These are phyloP conservation scores for Tylopilus balloui DNA, from an alignment of 768 basidiomycete species.

Conservation along the genomic window DNA sequence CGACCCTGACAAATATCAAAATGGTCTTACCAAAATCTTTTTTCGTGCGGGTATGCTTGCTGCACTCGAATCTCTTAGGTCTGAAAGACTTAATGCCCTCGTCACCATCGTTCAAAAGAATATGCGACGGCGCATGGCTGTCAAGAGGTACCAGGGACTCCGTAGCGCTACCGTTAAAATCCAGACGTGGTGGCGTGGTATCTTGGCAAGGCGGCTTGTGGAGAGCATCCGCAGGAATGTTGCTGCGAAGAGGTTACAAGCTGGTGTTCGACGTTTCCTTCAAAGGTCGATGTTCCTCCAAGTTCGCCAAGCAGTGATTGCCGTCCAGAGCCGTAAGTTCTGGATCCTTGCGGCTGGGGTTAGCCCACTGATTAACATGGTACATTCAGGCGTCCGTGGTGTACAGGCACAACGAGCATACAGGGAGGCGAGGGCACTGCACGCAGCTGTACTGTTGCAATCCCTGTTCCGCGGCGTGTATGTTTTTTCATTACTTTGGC, in stretches of 20 bases:
- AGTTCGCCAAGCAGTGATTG: conserved; percentile 55
- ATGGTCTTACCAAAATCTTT: conserved; percentile 96
- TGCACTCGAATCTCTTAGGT: conserved; percentile 85
- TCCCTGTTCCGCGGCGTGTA: conserved; percentile 86
- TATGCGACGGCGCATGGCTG: conserved; percentile 80
- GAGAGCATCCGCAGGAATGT: conserved; percentile 66
- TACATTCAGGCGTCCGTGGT: conserved; percentile 63
- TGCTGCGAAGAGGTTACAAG: conserved; percentile 76
- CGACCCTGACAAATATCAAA: conserved; percentile 95
- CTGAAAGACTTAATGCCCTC: conserved; percentile 81
- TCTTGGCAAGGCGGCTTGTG: conserved; percentile 69
- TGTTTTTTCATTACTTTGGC: conserved; percentile 22
- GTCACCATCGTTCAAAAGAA: conserved; percentile 98
- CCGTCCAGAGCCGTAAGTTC: conserved; percentile 82
- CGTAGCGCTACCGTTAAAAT: conserved; percentile 75
- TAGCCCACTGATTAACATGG: conserved; percentile 5
- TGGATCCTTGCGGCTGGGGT: neutral
- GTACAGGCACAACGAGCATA: conserved; percentile 60
- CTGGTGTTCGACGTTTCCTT: conserved; percentile 61
- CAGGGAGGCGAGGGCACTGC: conserved; percentile 47
- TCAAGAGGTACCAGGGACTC: conserved; percentile 70
- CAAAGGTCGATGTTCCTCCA: conserved; percentile 69
- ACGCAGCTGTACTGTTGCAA: conserved; percentile 74
- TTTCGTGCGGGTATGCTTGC: conserved; percentile 99
- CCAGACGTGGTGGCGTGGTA: conserved; percentile 94